Conservation (phyloP, 2,329 filamentous ascomycete genomes). For the Didymella keratinophila region DNA sequence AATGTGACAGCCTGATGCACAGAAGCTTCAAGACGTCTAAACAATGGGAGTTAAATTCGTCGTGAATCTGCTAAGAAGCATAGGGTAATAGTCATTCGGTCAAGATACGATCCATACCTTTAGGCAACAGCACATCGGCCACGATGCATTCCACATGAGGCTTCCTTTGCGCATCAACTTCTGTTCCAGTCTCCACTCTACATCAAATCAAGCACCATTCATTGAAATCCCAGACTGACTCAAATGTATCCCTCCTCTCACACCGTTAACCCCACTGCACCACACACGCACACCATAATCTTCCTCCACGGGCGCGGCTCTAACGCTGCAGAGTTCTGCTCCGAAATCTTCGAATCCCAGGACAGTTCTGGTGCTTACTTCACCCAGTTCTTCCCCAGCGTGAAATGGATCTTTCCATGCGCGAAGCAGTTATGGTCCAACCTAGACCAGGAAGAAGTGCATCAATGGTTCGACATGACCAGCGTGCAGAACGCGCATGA, state of each 20-base stretch:
- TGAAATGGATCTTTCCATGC: constrained; percentile 59
- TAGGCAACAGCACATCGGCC: not conserved
- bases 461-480: constrained; percentile 61
- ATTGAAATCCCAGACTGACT: not conserved
- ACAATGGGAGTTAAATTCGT: not conserved
- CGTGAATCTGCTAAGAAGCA: no score
- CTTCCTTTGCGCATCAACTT: not conserved
- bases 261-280: not conserved
- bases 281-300: constrained; percentile 58
- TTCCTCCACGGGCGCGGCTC: constrained; percentile 59
- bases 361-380: constrained; percentile 37
- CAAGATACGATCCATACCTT: not conserved
- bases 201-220: no score
- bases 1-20: not conserved
- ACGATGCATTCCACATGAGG: not conserved
- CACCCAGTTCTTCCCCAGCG: constrained; percentile 49
- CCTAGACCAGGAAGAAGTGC: not conserved
- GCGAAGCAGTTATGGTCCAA: constrained; percentile 32
- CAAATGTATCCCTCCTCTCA: not conserved
- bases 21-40: not conserved
- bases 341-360: constrained; percentile 51
- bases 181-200: not conserved
- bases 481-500: constrained; percentile 53
- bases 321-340: constrained; percentile 47
- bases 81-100: not conserved